Evolutionary conservation across 2,329 filamentous ascomycete genomes (phyloP).

Genomic region (Penicillium occitanis): DNA sequence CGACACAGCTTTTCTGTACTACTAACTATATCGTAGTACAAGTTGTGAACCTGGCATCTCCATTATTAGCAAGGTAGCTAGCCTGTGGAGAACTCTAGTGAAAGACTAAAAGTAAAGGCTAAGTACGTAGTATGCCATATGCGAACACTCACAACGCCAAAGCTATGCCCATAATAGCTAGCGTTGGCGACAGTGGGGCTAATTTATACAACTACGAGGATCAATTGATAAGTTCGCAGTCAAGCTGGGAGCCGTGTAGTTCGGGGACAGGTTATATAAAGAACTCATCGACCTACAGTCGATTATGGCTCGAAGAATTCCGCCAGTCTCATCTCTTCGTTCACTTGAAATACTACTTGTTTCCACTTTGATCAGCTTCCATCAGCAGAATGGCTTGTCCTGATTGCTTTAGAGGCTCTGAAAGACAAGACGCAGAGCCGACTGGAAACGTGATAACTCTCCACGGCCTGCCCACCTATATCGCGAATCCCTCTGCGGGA

Average conservation of each 20-base stretch:
- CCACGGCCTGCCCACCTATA: not conserved
- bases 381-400: not conserved
- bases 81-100: too few relatives aligned
- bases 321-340: not conserved
- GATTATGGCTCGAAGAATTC: not conserved
- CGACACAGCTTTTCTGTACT: too few relatives aligned
- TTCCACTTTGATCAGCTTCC: not conserved
- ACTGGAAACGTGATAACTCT: not conserved
- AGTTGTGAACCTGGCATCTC: too few relatives aligned
- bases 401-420: not conserved
- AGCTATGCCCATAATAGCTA: not conserved
- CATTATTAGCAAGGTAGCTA: too few relatives aligned
- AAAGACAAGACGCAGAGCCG: not conserved
- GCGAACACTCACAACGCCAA: not conserved
- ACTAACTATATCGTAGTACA: too few relatives aligned
- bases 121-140: not conserved
- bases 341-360: not conserved
- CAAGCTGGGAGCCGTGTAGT: not conserved
- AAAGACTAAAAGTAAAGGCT: not conserved
- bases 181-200: not conserved
- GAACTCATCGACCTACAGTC: not conserved
- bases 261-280: not conserved
- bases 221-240: not conserved
- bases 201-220: not conserved
- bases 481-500: not conserved